Evolutionary conservation across 352 stramenopile species (phyloP), one percentile per base, ranked within the genome.

Genomic region (Globisporangium solare): DNA sequence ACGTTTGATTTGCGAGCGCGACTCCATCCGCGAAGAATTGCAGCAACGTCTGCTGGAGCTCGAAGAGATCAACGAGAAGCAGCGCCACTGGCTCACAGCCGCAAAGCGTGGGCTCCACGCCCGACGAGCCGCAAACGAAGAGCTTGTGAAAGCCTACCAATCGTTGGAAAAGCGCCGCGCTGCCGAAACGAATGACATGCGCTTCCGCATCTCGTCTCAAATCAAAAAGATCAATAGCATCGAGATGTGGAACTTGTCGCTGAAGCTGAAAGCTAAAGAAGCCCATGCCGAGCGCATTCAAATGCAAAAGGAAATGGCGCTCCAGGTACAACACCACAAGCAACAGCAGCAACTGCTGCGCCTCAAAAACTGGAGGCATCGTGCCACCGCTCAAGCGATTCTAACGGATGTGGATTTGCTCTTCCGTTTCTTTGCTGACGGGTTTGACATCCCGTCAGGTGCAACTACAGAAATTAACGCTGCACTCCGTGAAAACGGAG

Each of bases 221-320:
- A 74, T 89, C 47, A 72, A 67, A 27, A 80, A 78, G 47, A 88
- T 91, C 56, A 86, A 83, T 56, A 76, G 76, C 56, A 70, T 91
- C 18, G 76, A 90, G 50, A 90, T 92, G 78, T 92, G 83, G 83
- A 91, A 88, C 47, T 53, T 89, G 21, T 79, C 78, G 56, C 68
- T 92, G 43, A 88, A 88, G 64, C 68, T 86, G 13, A 73, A 88
- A 41, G 68, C 76, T 2, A 85, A 83, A n/a, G 76, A 85, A 45
- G 71, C 71, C 6, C 68, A 80, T 27, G 66, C 47, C 15, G 78
- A 88, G 51, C 74, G 79, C 11, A 53, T 88, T 8, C 58, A 69
- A 17, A 73, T 77, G 68, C 76, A 80, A 48, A 59, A 63, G 6
- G 60, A 74, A n/a, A 69, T 87, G 12, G 56, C 66, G 5, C 50